Evolutionary conservation across 2,329 filamentous ascomycete genomes (phyloP).

Genomic region (Penicillium sp.): DNA sequence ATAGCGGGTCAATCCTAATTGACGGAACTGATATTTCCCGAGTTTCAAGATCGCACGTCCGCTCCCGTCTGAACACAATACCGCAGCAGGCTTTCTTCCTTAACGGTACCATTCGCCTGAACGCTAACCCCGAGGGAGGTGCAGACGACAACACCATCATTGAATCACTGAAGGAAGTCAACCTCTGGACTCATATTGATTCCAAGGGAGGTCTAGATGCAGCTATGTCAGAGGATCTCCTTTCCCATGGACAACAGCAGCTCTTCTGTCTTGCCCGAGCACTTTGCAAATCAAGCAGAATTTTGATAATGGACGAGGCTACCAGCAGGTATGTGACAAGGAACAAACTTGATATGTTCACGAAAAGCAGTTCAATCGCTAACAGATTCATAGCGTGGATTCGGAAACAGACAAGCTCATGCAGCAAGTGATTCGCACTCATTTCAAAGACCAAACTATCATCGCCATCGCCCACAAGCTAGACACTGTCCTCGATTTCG

Average conservation of each 20-base stretch:
- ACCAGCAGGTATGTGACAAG: constrained; percentile 10
- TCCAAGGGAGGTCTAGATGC: constrained; percentile 34
- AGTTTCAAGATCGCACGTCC: constrained; percentile 27
- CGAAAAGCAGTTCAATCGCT: neutral
- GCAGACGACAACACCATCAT: constrained; percentile 27
- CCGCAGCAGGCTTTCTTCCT: constrained; percentile 35
- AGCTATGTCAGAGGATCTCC: constrained; percentile 41
- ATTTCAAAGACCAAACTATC: constrained; percentile 58
- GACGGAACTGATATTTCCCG: constrained; percentile 31
- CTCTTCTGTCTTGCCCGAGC: constrained; percentile 56
- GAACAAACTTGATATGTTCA: neutral
- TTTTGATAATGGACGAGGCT: constrained; percentile 25
- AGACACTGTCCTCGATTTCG: constrained; percentile 15
- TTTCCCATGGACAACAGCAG: constrained; percentile 55
- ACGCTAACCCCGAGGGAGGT: constrained; percentile 16
- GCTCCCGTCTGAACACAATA: constrained; percentile 33
- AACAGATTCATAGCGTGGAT: constrained; percentile 45
- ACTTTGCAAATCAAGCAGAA: constrained; percentile 40
- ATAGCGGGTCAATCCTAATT: constrained; percentile 29
- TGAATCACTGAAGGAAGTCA: constrained; percentile 27
- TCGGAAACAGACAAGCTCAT: constrained; percentile 55
- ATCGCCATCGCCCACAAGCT: constrained; percentile 54
- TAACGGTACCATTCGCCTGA: constrained; percentile 26
- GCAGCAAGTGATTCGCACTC: constrained; percentile 52
- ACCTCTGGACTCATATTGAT: constrained; percentile 33